Conservation (phyloP, 345 rosid species). For the Arabis alpina region DNA sequence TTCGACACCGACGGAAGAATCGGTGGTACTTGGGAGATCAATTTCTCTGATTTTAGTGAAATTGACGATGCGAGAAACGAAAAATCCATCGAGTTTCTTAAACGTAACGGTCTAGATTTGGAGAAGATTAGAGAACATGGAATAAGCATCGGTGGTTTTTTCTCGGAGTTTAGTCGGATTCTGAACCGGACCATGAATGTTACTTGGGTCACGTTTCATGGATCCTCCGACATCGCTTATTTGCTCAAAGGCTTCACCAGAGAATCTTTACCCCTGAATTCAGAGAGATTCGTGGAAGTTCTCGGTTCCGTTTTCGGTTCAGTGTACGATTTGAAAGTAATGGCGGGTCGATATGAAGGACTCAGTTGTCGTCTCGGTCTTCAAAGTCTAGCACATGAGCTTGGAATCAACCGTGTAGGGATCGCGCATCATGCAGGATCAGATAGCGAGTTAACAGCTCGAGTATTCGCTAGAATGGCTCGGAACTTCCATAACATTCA, state of each 20-base stretch:
- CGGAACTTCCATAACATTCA: not conserved
- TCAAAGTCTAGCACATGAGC: not conserved
- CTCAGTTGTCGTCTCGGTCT: not conserved
- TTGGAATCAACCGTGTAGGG: slow-evolving; percentile 6
- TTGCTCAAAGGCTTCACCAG: slow-evolving; percentile 6
- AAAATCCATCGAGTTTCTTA: not conserved
- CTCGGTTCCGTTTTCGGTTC: not conserved
- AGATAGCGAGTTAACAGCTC: slow-evolving; percentile 13
- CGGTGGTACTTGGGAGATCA: slow-evolving; percentile 13
- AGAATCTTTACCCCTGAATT: not conserved
- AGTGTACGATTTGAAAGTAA: slow-evolving; percentile 28
- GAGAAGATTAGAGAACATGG: slow-evolving; percentile 6
- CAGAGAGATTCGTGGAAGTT: not conserved
- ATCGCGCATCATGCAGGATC: slow-evolving; percentile 29
- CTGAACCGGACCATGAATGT: not conserved
- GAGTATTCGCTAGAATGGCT: slow-evolving; percentile 8
- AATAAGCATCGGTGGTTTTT: not conserved
- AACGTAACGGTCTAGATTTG: slow-evolving; percentile 11
- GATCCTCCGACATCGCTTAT: slow-evolving; percentile 22
- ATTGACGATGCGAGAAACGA: not conserved
- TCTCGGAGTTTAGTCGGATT: not conserved
- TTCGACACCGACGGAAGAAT: not conserved
- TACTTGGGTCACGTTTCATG: slow-evolving; percentile 31
- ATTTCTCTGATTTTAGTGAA: slow-evolving; percentile 19
- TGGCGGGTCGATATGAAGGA: not conserved